Evolutionary conservation across 2,329 filamentous ascomycete species (phyloP).

Genomic region (Herpotrichia juniperi): DNA sequence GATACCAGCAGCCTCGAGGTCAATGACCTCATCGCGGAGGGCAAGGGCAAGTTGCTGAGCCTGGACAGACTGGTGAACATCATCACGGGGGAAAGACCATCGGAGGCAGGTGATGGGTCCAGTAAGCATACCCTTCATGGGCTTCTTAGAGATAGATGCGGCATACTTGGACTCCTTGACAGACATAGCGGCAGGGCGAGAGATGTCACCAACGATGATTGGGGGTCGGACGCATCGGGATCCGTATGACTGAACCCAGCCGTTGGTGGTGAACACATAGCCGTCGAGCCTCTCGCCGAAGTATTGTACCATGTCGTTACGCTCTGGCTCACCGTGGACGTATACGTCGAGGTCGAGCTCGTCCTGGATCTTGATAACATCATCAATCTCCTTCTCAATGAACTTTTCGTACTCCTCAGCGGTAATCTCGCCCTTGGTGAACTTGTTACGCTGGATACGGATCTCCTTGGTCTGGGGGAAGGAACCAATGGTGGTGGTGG

Average conservation of each 20-base stretch:
- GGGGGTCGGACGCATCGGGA: constrained; percentile 98
- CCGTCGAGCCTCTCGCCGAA: constrained; percentile 97
- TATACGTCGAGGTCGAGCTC: constrained; percentile 97
- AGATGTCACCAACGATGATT: constrained; percentile 98
- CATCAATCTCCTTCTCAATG: constrained; percentile 98
- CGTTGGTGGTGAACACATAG: constrained; percentile 98
- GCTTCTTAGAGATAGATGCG: constrained; percentile 93
- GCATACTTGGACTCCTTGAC: constrained; percentile 99
- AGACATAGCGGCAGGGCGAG: constrained; percentile 94
- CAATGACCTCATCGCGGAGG: constrained; percentile 96
- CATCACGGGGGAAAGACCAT: constrained; percentile 99
- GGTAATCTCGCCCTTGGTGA: constrained; percentile 98
- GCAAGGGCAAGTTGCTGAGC: constrained; percentile 98
- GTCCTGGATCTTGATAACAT: constrained; percentile 95
- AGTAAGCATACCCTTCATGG: constrained; percentile 99
- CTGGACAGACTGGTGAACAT: constrained; percentile 98
- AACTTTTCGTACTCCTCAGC: constrained; percentile 94
- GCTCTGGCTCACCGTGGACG: constrained; percentile 98
- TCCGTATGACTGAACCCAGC: constrained; percentile 98
- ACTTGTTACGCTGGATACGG: constrained; percentile 94
- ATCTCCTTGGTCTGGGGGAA: constrained; percentile 99
- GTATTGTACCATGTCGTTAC: constrained; percentile 99
- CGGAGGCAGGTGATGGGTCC: constrained; percentile 97
- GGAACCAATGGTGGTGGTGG: constrained; percentile 98
- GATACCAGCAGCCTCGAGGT: constrained; percentile 95